These are phyloP conservation scores for Beauveria brongniartii DNA, from an alignment of 2,329 filamentous ascomycete genomes.

Conservation along the genomic window DNA sequence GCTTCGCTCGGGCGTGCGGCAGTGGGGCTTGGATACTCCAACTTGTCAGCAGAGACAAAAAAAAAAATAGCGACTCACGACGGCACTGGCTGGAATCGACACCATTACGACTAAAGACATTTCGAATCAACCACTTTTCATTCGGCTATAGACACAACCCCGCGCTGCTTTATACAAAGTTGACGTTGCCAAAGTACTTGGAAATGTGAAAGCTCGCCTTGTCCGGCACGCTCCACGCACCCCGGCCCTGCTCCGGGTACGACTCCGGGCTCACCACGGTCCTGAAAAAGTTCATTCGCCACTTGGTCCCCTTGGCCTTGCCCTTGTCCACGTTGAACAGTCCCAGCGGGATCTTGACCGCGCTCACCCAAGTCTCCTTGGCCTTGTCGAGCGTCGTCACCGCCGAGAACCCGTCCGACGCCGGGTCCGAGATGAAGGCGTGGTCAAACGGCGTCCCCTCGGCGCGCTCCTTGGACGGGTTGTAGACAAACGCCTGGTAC, in stretches of 20 bases:
- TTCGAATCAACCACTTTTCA: neutral
- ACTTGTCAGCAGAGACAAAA: too few relatives aligned
- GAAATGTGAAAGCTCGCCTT: constrained; percentile 41
- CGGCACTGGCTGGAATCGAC: neutral
- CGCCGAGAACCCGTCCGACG: constrained; percentile 32
- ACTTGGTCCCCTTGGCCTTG: constrained; percentile 33
- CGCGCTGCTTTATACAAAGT: constrained; percentile 24
- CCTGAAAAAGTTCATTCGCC: constrained; percentile 47
- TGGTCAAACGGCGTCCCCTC: constrained; percentile 34
- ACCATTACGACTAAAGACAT: neutral
- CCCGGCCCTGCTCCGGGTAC: constrained; percentile 35
- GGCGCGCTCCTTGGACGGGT: constrained; percentile 37
- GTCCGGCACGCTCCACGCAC: constrained; percentile 38
- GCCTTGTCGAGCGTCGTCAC: constrained; percentile 30
- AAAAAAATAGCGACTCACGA: neutral
- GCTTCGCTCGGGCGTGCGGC: neutral
- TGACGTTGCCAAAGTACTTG: constrained; percentile 34
- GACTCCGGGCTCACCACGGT: constrained; percentile 34
- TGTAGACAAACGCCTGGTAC: constrained; percentile 43
- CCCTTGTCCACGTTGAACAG: constrained; percentile 41
- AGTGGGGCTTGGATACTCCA: too few relatives aligned
- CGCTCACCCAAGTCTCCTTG: constrained; percentile 32
- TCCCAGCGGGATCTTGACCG: constrained; percentile 35
- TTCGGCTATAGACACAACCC: neutral
- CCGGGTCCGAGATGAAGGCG: constrained; percentile 32